Conservation (phyloP, 2,329 filamentous ascomycete genomes). For the Biscogniauxia mediterranea region DNA sequence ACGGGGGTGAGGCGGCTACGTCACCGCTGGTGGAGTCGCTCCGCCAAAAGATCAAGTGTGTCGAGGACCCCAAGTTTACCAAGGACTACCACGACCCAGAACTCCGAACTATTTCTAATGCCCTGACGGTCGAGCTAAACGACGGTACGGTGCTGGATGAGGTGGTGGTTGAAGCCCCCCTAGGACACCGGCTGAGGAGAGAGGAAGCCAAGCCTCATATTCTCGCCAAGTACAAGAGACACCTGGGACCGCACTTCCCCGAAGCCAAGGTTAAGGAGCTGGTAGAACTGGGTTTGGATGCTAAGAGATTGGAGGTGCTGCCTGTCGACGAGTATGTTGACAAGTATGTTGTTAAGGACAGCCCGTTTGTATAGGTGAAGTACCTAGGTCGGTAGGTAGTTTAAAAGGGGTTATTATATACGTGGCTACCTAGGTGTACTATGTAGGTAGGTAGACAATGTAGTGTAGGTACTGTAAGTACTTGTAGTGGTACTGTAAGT, state of each 20-base stretch:
- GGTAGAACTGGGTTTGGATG: slow-evolving; percentile 74
- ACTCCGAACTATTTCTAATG: slow-evolving; percentile 96
- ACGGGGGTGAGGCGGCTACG: slow-evolving; percentile 88
- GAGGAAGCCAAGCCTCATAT: slow-evolving; percentile 99
- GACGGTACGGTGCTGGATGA: slow-evolving; percentile 91
- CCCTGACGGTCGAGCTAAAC: slow-evolving; percentile 89
- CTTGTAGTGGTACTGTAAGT: too few relatives aligned
- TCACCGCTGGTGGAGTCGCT: slow-evolving; percentile 87
- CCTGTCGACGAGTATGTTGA: slow-evolving; percentile 93
- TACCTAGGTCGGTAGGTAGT: slow-evolving; percentile 4
- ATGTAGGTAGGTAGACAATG: too few relatives aligned
- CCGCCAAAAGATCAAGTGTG: slow-evolving; percentile 89
- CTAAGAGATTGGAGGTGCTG: slow-evolving; percentile 72
- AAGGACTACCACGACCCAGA: slow-evolving; percentile 91
- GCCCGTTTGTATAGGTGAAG: slow-evolving; percentile 50
- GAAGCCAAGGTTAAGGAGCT: slow-evolving; percentile 78
- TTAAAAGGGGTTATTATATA: background rate
- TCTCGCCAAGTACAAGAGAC: slow-evolving; percentile 90
- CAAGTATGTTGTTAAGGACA: slow-evolving; percentile 56
- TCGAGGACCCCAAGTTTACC: slow-evolving; percentile 94
- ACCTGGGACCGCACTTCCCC: slow-evolving; percentile 80
- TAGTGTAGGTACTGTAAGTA: too few relatives aligned
- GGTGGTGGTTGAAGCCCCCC: slow-evolving; percentile 87
- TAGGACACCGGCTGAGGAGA: slow-evolving; percentile 85
- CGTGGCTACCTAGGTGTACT: too few relatives aligned